Percentiles rank a stretch among this genome's conserved stretches.
phyloP scores from a whole-genome alignment of 441 rosid genomes.

The Populus hybrid region DNA sequence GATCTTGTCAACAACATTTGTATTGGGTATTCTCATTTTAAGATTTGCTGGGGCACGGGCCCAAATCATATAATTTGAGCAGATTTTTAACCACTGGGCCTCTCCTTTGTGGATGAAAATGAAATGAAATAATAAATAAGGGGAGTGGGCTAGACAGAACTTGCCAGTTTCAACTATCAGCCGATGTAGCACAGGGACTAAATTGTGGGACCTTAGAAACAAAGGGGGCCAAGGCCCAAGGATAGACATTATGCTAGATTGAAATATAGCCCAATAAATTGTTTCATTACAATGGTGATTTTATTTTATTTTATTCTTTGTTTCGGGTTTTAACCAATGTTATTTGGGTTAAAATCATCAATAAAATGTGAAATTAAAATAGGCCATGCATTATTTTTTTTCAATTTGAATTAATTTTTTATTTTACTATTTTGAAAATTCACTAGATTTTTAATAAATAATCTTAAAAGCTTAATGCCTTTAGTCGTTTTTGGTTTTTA shows the following conservation, averaged over 20 bases:
- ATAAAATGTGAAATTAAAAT: neutral
- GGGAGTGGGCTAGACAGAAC: neutral
- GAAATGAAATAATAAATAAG: neutral
- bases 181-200: neutral
- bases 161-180: neutral
- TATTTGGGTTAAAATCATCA: neutral
- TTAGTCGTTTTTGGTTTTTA: neutral
- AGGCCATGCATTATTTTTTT: neutral
- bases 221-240: neutral
- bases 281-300: neutral
- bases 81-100: neutral
- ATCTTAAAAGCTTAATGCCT: neutral
- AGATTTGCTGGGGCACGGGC: neutral
- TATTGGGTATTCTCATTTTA: neutral
- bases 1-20: neutral
- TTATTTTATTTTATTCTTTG: too few species aligned
- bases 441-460: neutral
- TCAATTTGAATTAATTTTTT: neutral
- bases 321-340: too few species aligned
- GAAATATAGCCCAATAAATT: neutral
- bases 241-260: neutral
- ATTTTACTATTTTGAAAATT: too few species aligned
- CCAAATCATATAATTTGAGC: neutral
- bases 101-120: neutral
- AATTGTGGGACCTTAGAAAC: neutral